Evolutionary conservation across 352 stramenopile genomes (phyloP), one percentile per base, ranked within the genome.

Genomic region (Globisporangium nagaii): DNA sequence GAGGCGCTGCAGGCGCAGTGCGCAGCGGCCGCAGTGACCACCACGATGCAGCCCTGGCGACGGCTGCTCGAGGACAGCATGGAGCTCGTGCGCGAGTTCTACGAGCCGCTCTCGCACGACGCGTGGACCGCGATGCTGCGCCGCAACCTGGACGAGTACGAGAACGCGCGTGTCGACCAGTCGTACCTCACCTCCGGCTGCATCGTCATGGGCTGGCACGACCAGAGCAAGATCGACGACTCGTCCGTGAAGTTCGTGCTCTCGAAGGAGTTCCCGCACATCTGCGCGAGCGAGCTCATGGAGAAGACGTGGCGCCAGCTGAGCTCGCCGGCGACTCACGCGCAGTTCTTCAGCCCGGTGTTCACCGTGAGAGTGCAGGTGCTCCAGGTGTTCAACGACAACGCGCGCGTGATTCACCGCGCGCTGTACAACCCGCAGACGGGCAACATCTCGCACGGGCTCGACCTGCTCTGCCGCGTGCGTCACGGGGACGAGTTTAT

Each of bases 381-480:
- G 19, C 52, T 88, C n/a, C 74, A 88, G 42, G 48, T 72, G n/a
- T 68, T 88, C 32, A 66, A 67, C 41, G 60, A 74, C 30, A 67
- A 85, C 46, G 65, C 74, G 19, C 41, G 79, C 25, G 66, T 88
- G 47, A 56, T 85, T 39, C 79, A 84, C 45, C 72, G 77, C 12
- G 66, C 71, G 40, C 63, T 88, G 44, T 88, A 79, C 62, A 73
- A 84, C 34, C 70, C 77, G 12, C 63, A 71, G 34, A 79, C 77
- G 10, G 71, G 76, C 43, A 64, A 70, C 48, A 80, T 75, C 8
- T 71, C 66, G 1, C 76, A 81, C 27, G 76, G 70, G 0, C 56
- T 88, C 9, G 77, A 88, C 19, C 49, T 88, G 49, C 56, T 88
- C 4, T 81, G 68, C 50, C 68, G 74, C 37, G 62, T 82, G 25